Evolutionary conservation across 805 yeast genomes (phyloP).

Genomic region (Wickerhamiella spandovensis): DNA sequence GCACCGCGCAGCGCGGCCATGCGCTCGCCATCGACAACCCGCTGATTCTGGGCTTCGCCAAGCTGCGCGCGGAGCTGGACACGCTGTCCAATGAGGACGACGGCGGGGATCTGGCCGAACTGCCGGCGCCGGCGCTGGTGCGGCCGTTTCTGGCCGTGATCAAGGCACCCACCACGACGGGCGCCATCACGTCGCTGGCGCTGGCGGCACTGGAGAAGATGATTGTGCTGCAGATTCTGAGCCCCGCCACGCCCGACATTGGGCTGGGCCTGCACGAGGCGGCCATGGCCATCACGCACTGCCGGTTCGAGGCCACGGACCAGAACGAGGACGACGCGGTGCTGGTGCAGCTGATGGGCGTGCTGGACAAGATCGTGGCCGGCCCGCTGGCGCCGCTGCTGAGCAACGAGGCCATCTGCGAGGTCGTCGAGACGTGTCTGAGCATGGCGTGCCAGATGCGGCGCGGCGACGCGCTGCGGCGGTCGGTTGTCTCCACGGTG

Average conservation of each 20-base stretch:
- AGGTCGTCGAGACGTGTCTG: conserved; percentile 81
- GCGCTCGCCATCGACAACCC: conserved; percentile 38
- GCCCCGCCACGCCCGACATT: conserved; percentile 39
- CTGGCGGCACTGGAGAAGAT: conserved; percentile 63
- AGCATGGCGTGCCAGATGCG: conserved; percentile 86
- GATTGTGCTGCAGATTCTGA: conserved; percentile 55
- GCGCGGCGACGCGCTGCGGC: conserved; percentile 76
- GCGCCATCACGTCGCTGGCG: conserved; percentile 72
- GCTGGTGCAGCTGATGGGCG: conserved; percentile 62
- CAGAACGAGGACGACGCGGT: conserved; percentile 88
- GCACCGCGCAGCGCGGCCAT: neutral
- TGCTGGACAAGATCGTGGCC: conserved; percentile 53
- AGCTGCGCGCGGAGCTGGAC: conserved; percentile 56
- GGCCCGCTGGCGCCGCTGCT: conserved; percentile 54
- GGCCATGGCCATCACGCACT: conserved; percentile 70
- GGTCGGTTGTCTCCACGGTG: conserved; percentile 48
- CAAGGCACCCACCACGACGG: conserved; percentile 74
- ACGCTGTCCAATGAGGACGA: conserved; percentile 24
- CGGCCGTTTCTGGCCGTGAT: conserved; percentile 81
- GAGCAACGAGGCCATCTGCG: conserved; percentile 72
- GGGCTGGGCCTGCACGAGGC: conserved; percentile 49
- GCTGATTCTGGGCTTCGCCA: conserved; percentile 64
- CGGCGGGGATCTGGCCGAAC: conserved; percentile 14
- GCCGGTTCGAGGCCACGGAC: conserved; percentile 91
- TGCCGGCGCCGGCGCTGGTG: conserved; percentile 60